Base-by-base conservation (phyloP, 2,329 filamentous ascomycete genomes). In the Apiospora koreana region DNA sequence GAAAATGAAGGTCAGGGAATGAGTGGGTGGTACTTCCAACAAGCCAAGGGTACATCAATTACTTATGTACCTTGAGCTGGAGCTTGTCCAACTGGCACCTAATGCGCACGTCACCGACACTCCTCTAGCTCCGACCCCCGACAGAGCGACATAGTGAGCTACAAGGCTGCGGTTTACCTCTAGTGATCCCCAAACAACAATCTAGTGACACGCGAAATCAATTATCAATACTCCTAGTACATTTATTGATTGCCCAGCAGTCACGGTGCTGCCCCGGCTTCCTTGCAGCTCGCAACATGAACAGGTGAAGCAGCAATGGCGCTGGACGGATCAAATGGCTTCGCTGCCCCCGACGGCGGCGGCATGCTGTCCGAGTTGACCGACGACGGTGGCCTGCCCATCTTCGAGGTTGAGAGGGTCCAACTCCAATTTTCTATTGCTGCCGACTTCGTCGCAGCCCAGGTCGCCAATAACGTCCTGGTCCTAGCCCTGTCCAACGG, bases 381-480 rank as follows among this genome's bases (percentile, higher is more conserved):
- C 72, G 85, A 88, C 73, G 88, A 91, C 76, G 86, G 83, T 35
- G 81, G 91, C 69, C 85, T 95, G 71, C 95, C 95, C 75, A 97
- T 99, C 83, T 99, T 99, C 86, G 93, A 96, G 79, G 91, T 98
- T 79, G 93, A 97, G 83, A 91, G 89, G 73, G 96, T 98, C 48
- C 92, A 97, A 84, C 90, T 98, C 73, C 93, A 96, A 80, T 99
- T 99, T 86, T 92, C 94, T 71, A 92, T 98, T 77, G 94, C 95
- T 1, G 94, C 95, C 74, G 94, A 98, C 81, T 98, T 99, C 79
- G 96, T 97, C 65, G 95, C 96, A 23, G 95, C 95, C 50, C 95
- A 98, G 82, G 95, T 98, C 69, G 95, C 95, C 74, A 98, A 99
- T 82, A 98, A 99, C 85, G 95, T 98, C 72, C 88, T 99, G 70